Base-by-base conservation (phyloP, 345 rosid genomes). In the Cardamine occulta region DNA sequence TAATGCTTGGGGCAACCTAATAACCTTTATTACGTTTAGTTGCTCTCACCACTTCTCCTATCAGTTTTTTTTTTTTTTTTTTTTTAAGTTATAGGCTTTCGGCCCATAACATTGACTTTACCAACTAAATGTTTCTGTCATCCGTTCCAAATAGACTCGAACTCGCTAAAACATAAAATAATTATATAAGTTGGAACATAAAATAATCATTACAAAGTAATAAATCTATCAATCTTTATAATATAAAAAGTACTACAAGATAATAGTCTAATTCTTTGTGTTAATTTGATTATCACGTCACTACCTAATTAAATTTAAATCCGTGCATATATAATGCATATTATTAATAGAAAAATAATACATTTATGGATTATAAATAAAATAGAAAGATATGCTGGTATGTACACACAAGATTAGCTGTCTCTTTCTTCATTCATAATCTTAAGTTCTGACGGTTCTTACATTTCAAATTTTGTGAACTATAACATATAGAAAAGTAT, bases 401-500 rank as follows among this genome's bases (percentile, higher is more conserved):
- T 14, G 57, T 42, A 54, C 45, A 34, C 44, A 53, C 55, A 23
- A 42, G 9, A 53, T 10, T 34, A 32, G 45, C 28, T 44, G 72
- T 32, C 70, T 42, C 66, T 55, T 74, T 65, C 70, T 23, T 44
- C 64, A 13, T 40, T 73, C 55, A 63, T 13, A 40, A 28, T 63
- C 34, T 62, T 35, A 26, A 52, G 44, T 64, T 53, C 8, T 40
- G 77, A 55, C 64, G 19, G 37, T 64, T 74, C 19, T 56, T 66
- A 12, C 35, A 19, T 29, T 63, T 73, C 39, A 28, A 21, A 32
- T 45, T 15, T 56, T 73, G 23, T 65, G 59, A 55, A 32, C 64
- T 29, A 29, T 37, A 34, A 39, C 15, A 1, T 39, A 28, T 39
- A 63, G 45, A 63, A 73, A 62, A 39, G 45, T 73, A 65, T 57